Conservation (phyloP, 345 rosid genomes). For the Pugionium dolabratum region DNA sequence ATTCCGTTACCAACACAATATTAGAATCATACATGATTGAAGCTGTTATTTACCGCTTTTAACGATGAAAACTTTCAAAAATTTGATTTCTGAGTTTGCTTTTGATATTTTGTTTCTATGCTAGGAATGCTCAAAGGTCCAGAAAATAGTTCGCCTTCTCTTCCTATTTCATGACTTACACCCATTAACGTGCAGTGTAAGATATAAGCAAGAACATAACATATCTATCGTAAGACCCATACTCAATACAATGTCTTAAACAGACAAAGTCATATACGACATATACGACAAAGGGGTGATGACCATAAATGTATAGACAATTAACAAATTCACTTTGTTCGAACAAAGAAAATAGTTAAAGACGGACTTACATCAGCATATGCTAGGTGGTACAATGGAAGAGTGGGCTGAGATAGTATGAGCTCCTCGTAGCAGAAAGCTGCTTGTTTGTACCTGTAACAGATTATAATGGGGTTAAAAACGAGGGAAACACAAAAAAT, state of each 20-base stretch:
- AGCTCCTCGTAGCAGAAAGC: constrained; percentile 99
- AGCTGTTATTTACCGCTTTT: too few species aligned
- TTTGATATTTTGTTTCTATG: too few species aligned
- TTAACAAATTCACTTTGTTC: neutral
- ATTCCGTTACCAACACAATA: too few species aligned
- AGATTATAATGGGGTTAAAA: constrained; percentile 12
- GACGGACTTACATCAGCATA: constrained; percentile 69
- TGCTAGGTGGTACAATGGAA: constrained; percentile 65
- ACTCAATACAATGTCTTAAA: neutral
- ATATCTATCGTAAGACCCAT: neutral
- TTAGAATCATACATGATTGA: too few species aligned
- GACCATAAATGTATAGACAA: constrained; percentile 4
- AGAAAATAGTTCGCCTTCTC: neutral
- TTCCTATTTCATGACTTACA: neutral
- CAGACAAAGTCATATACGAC: neutral
- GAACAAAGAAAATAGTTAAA: neutral
- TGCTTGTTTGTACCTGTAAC: constrained; percentile 95
- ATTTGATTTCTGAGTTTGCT: too few species aligned
- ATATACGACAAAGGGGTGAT: too few species aligned
- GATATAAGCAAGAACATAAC: too few species aligned
- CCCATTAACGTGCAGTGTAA: too few species aligned
- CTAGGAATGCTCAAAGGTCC: neutral
- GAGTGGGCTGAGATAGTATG: constrained; percentile 75
- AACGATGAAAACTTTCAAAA: too few species aligned
- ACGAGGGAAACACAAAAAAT: neutral